These are phyloP conservation scores for Claviceps digitariae DNA, from an alignment of 2,329 filamentous ascomycete genomes.

Conservation along the genomic window DNA sequence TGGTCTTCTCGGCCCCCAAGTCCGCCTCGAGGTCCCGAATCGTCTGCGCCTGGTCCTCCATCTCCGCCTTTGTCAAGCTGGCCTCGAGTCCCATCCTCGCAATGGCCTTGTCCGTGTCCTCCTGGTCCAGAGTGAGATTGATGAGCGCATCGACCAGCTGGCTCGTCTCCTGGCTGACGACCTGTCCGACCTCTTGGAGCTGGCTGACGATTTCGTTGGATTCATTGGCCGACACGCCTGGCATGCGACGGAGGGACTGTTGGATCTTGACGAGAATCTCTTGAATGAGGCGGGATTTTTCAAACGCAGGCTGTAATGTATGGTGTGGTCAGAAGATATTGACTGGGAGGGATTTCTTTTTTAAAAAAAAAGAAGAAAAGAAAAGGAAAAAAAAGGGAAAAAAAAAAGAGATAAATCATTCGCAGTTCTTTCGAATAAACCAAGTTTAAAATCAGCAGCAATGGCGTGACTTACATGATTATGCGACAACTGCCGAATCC, in stretches of 20 bases:
- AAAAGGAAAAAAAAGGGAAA: neutral
- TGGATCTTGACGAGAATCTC: constrained; percentile 24
- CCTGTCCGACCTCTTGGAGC: constrained; percentile 23
- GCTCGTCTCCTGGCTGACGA: constrained; percentile 25
- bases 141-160: constrained; percentile 25
- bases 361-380: neutral
- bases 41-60: constrained; percentile 19
- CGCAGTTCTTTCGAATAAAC: too few relatives aligned
- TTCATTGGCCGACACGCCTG: constrained; percentile 22
- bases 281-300: constrained; percentile 20
- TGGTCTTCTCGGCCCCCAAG: constrained; percentile 18
- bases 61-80: constrained; percentile 21
- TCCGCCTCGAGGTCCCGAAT: constrained; percentile 20
- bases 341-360: neutral
- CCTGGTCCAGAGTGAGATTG: constrained; percentile 23
- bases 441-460: too few relatives aligned
- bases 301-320: constrained; percentile 17
- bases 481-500: constrained; percentile 25
- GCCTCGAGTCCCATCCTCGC: constrained; percentile 25
- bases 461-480: constrained; percentile 20
- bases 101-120: constrained; percentile 25
- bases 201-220: constrained; percentile 21
- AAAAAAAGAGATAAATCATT: neutral
- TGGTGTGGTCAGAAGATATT: neutral
- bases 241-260: constrained; percentile 25